phyloP scores from a whole-genome alignment of 2,329 filamentous ascomycete species.

The Tolypocladium pustulatum region DNA sequence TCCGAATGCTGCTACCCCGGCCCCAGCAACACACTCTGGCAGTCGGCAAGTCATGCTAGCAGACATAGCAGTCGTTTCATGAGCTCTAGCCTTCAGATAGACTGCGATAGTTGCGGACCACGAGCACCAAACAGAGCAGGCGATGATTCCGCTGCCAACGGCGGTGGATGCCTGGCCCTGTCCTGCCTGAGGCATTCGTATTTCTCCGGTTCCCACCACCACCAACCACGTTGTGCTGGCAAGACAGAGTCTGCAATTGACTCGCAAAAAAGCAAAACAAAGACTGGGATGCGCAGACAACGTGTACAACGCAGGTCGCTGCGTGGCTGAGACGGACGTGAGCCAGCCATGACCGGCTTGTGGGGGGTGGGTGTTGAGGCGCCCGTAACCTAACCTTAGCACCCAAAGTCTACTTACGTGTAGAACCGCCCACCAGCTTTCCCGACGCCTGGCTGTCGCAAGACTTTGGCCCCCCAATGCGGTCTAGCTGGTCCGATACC shows the following conservation, averaged over 20 bases:
- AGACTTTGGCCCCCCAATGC: background rate
- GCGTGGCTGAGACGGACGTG: slow-evolving; percentile 1
- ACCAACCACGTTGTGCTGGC: background rate
- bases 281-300: background rate
- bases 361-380: background rate
- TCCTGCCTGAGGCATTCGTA: background rate
- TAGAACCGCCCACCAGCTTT: background rate
- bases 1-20: background rate
- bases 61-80: background rate
- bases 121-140: background rate
- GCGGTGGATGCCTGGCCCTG: background rate
- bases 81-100: background rate
- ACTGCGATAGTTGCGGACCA: background rate
- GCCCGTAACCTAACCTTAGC: background rate
- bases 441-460: background rate
- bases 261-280: background rate
- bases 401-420: too few relatives aligned
- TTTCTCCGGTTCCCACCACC: background rate
- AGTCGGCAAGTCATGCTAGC: background rate
- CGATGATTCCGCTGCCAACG: background rate
- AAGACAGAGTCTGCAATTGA: background rate
- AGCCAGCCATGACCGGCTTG: background rate
- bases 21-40: background rate
- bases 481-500: slow-evolving; percentile 10
- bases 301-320: background rate